phyloP scores from a whole-genome alignment of 164 flowering plant species.

The Buxus sempervirens region DNA sequence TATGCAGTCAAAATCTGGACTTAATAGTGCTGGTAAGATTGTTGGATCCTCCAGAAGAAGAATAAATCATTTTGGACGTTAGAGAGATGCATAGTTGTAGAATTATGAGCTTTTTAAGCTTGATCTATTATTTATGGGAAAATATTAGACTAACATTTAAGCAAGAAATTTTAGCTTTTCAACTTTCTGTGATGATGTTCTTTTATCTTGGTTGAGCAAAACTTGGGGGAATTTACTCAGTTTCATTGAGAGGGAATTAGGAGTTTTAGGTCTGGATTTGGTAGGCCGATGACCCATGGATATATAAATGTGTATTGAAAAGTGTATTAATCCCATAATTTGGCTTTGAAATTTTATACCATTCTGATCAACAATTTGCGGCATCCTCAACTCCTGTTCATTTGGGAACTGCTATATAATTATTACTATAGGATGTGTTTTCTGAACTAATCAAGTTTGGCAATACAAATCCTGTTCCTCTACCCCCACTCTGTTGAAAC shows the following conservation, averaged over 20 bases:
- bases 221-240: background rate
- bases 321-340: too few species aligned
- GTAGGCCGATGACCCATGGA: background rate
- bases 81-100: background rate
- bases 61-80: background rate
- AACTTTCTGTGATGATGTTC: background rate
- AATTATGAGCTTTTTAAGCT: background rate
- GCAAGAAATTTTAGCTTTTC: background rate
- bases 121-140: background rate
- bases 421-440: too few species aligned
- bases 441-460: too few species aligned
- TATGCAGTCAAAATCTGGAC: conserved; percentile 78
- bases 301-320: background rate
- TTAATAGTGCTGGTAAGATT: conserved; percentile 55
- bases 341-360: too few species aligned
- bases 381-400: too few species aligned
- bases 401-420: too few species aligned
- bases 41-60: background rate
- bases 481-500: too few species aligned
- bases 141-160: background rate
- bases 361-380: too few species aligned
- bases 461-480: too few species aligned
- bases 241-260: background rate
- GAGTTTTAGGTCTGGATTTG: background rate
- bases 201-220: background rate